These are phyloP conservation scores for Globisporangium nodosum DNA, from an alignment of 352 stramenopile genomes.

Conservation along the genomic window DNA sequence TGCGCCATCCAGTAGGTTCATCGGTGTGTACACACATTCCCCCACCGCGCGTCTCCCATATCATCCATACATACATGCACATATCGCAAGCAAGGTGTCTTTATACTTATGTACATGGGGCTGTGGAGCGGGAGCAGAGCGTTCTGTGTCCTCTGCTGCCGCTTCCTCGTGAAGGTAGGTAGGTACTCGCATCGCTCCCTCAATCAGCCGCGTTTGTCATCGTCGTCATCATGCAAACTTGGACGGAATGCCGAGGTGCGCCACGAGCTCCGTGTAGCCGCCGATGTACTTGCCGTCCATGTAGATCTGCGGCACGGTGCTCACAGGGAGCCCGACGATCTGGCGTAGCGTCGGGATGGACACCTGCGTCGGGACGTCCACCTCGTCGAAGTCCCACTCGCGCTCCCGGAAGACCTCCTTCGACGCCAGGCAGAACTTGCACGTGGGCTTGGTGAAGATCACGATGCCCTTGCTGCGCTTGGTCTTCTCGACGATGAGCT, in stretches of 20 bases:
- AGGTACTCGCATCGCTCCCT: neutral
- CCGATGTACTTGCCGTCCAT: slow-evolving; percentile 73
- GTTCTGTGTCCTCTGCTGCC: neutral
- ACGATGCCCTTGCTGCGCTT: slow-evolving; percentile 45
- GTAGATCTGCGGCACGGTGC: slow-evolving; percentile 79
- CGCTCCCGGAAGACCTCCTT: slow-evolving; percentile 55
- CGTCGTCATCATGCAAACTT: slow-evolving; percentile 33
- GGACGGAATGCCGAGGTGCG: slow-evolving; percentile 54
- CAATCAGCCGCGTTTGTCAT: neutral
- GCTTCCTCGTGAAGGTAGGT: neutral
- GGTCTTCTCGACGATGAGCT: slow-evolving; percentile 37
- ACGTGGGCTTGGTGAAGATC: slow-evolving; percentile 70
- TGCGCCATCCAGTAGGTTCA: slow-evolving; percentile 52
- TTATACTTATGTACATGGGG: neutral
- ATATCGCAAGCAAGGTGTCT: neutral
- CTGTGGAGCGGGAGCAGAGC: neutral
- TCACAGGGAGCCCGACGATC: slow-evolving; percentile 52
- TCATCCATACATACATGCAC: neutral
- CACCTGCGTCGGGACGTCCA: slow-evolving; percentile 47
- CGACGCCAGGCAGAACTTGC: slow-evolving; percentile 63
- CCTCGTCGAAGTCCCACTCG: slow-evolving; percentile 63
- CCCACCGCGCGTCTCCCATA: neutral
- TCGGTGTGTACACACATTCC: neutral
- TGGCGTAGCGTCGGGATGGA: slow-evolving; percentile 50
- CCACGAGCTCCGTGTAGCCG: slow-evolving; percentile 69